Base-by-base conservation (phyloP, 495 filamentous ascomycete genomes). In the Ramalina peruviana region DNA sequence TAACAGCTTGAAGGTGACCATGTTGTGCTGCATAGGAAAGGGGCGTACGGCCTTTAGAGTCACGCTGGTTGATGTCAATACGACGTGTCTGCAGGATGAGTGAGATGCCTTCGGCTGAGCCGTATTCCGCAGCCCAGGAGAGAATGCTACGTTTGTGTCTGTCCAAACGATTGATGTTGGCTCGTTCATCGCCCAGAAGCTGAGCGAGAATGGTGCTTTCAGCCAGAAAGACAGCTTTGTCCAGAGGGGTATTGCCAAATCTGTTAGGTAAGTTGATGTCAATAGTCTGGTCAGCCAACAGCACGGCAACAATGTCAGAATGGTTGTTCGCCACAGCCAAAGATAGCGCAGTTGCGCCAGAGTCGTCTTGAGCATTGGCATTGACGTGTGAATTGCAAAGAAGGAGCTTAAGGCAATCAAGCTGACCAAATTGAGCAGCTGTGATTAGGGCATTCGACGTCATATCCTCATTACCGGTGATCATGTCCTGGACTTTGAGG, bases 1-100 rank as follows among this genome's bases (percentile, higher is more conserved):
- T 21, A 16, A 52, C 9, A 12, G 38, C 19, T 17, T 16, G 2
- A 19, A 52, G 43, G 16, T 50, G 27, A 16, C 50, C 26, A 52
- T 46, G 39, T 4, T 46, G 25, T 20, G 53, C 49, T 6, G 60
- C 60, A 27, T 51, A 44, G 1, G 59, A 61, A 1, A 63, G 56
- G 11, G 60, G 50, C 3, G 56, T 63, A 3, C 58, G 46, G 15
- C 56, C 59, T 4, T 36, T 17, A 3, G 9, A 38, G 10, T 45
- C 46, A 4, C 36, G 36, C 23, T 48, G 1, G 25, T 46, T 25
- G 26, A 46, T 30, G 17, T 9, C 17, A 25, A 4, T 10, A 16
- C 15, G 20, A 20, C 9, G 19, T 20, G 17, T 17, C n/a, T 16
- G 19, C 26, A 46, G 1, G 25, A 46, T 7, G 11, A 23, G 43